Evolutionary conservation across 371 early-diverging fungal species (phyloP).

Genomic region (Entomophthora muscae): DNA sequence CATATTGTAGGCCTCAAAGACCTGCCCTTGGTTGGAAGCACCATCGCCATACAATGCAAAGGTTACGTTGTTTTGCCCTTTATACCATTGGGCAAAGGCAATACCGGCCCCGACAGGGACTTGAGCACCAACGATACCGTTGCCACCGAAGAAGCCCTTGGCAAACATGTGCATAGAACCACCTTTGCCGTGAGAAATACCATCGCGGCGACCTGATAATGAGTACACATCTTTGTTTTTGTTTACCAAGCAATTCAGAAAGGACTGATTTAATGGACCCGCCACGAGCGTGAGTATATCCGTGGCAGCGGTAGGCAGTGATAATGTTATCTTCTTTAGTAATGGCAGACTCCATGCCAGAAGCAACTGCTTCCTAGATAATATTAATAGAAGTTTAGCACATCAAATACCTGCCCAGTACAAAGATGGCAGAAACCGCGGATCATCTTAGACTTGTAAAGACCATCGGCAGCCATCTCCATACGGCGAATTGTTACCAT

Average conservation of each 20-base stretch:
- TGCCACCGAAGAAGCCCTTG: slow-evolving; percentile 94
- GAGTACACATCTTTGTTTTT: background rate
- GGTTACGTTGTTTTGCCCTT: slow-evolving; percentile 49
- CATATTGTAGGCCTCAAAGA: slow-evolving; percentile 99
- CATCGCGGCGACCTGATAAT: slow-evolving; percentile 54
- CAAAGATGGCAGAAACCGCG: slow-evolving; percentile 99
- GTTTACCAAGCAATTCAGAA: slow-evolving; percentile 58
- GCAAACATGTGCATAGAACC: slow-evolving; percentile 99
- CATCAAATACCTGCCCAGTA: slow-evolving; percentile 76
- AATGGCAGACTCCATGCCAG: slow-evolving; percentile 86
- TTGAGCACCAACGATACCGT: slow-evolving; percentile 99
- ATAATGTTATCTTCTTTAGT: slow-evolving; percentile 82
- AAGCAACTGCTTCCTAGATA: slow-evolving; percentile 82
- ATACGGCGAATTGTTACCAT: slow-evolving; percentile 83
- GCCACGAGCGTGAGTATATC: slow-evolving; percentile 88
- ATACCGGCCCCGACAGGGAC: slow-evolving; percentile 96
- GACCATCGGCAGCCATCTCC: slow-evolving; percentile 86
- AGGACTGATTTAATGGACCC: slow-evolving; percentile 51
- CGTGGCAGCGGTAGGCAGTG: slow-evolving; percentile 99
- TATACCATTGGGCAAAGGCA: slow-evolving; percentile 93
- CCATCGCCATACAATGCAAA: slow-evolving; percentile 98
- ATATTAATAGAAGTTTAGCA: background rate
- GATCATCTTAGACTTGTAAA: slow-evolving; percentile 93
- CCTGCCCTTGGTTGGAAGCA: slow-evolving; percentile 99
- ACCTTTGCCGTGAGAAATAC: slow-evolving; percentile 95